Evolutionary conservation across 257 asterid genomes (phyloP), one percentile per base, ranked within the genome.

Genomic region (Penstemon newberryi): DNA sequence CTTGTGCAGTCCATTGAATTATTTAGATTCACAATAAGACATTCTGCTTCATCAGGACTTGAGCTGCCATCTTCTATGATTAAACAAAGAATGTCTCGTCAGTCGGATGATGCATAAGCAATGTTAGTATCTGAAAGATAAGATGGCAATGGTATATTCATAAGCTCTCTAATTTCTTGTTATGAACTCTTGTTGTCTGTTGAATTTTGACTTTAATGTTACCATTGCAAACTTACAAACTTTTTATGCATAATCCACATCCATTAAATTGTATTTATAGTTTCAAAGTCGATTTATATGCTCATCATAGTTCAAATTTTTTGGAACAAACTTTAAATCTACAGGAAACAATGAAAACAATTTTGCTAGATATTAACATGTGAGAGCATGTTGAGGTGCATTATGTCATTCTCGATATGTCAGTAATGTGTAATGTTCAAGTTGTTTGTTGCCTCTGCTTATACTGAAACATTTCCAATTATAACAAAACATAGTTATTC

Each of bases 41-140:
- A 84, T 75, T 81, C 89, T 69, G 75, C 86, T 70, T 82, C 95
- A 41, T 82, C 83, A 25, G 79, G 81, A 66, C 70, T 77, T 40
- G 76, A 74, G 71, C 70, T 67, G 65, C 77, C 83, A 60, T 78
- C 83, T 64, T 73, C 84, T 25, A 25, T 25, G 33, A 73, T 55
- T 75, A 67, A 70, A 54, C 76, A 73, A 75, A 38, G 15, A 37
- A 70, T 12, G 66, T 13, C 45, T 39, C 43, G 46, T 63, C 49
- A 66, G 71, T 74, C 68, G 76, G 61, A 54, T 59, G 67, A 64
- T 61, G 65, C 67, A 60, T 44, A 56, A 60, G 12, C 65, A 45
- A 56, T 52, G 59, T 73, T 68, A 57, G 67, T 10, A 46, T 61
- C 56, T 25, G 2, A 9, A 62, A 65, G 70, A 40, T 42, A 73